Percentiles rank a stretch among this genome's conserved stretches.
Evolutionary conservation across 306 rosid genomes (phyloP).

Genomic region (Alnus rubra): DNA sequence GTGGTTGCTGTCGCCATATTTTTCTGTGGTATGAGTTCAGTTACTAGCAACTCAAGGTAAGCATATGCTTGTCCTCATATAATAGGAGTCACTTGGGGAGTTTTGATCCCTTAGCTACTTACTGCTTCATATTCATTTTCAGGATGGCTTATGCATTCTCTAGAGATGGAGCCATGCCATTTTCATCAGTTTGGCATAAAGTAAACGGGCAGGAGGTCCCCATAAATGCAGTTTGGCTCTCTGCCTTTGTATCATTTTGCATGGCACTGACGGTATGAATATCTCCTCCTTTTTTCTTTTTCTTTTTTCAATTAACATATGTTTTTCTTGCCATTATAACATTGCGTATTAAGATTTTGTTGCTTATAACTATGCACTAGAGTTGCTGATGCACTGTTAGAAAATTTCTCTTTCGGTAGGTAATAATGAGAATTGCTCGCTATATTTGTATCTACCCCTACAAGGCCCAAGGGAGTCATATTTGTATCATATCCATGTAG

Average conservation of each 20-base stretch:
- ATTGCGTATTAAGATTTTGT: not conserved
- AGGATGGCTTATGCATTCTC: constrained; percentile 98
- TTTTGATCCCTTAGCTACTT: constrained; percentile 17
- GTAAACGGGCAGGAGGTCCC: constrained; percentile 87
- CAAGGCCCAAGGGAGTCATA: not conserved
- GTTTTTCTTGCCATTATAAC: not conserved
- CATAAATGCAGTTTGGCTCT: constrained; percentile 87
- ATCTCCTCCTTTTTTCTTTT: not conserved
- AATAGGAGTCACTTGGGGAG: not conserved
- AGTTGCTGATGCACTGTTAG: not conserved
- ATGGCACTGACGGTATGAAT: constrained; percentile 83
- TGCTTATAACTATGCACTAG: not conserved
- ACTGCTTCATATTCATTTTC: constrained; percentile 22
- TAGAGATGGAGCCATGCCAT: constrained; percentile 98
- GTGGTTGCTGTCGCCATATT: constrained; percentile 86
- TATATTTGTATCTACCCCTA: not conserved
- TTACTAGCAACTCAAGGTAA: constrained; percentile 97
- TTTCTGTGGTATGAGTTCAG: constrained; percentile 97
- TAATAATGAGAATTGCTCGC: not conserved
- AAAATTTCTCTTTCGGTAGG: not conserved
- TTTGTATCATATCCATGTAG: not conserved
- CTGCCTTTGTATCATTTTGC: constrained; percentile 72
- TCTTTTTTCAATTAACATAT: not conserved
- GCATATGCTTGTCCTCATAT: not conserved
- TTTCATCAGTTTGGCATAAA: constrained; percentile 82